Evolutionary conservation across 352 stramenopile genomes (phyloP).

Genomic region (Nothophytophthora sp.): DNA sequence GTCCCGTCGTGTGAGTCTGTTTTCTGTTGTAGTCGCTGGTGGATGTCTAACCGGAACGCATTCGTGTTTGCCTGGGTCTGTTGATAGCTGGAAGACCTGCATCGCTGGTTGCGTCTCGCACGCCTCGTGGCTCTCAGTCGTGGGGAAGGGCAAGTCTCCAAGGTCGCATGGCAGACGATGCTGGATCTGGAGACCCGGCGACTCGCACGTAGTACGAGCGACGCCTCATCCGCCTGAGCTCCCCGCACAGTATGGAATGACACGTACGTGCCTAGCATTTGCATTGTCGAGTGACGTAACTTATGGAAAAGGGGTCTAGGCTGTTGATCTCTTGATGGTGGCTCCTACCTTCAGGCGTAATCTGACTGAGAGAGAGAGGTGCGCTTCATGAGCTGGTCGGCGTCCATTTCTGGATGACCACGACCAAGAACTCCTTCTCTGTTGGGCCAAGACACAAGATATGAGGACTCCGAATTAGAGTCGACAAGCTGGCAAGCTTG

Average conservation of each 20-base stretch:
- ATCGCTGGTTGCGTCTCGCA: conserved; percentile 74
- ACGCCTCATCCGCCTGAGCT: conserved; percentile 14
- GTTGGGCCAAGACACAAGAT: not conserved
- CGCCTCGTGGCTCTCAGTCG: conserved; percentile 70
- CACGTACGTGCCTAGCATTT: no score
- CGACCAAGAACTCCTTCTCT: conserved; percentile 94
- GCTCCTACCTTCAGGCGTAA: conserved; percentile 6
- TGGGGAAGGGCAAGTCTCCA: conserved; percentile 54
- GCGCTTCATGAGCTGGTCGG: conserved; percentile 43
- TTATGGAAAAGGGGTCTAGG: conserved; percentile 9
- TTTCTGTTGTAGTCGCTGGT: not conserved
- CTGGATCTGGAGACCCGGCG: conserved; percentile 53
- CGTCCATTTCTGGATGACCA: conserved; percentile 94
- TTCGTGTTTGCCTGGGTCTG: conserved; percentile 14
- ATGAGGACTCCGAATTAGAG: not conserved
- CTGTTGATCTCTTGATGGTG: no score
- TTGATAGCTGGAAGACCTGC: conserved; percentile 76
- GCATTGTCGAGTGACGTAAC: conserved; percentile 10
- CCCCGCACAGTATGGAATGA: conserved; percentile 7
- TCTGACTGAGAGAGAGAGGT: no score
- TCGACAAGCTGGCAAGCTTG: not conserved
- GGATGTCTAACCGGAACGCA: no score
- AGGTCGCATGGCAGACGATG: conserved; percentile 56
- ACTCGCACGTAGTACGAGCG: conserved; percentile 22
- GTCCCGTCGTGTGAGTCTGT: no score